Percentiles rank a stretch among this genome's conserved stretches.
These are phyloP conservation scores for Powellomyces hirtus DNA, from an alignment of 192 early-diverging fungal genomes.

Conservation along the genomic window DNA sequence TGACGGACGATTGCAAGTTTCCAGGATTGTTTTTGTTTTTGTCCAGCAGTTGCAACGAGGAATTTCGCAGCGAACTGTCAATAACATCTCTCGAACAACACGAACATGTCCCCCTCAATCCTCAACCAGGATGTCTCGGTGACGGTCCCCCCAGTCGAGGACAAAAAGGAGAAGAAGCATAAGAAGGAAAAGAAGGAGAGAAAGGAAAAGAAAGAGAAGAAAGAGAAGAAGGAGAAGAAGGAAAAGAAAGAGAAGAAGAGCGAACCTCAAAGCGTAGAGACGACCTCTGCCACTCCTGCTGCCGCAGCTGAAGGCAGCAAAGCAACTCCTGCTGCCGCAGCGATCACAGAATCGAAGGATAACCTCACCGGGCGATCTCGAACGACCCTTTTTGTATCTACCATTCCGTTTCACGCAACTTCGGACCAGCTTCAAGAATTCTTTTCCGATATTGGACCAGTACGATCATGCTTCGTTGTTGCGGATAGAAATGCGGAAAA, in stretches of 20 bases:
- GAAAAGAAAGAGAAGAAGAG: slow-evolving; percentile 1
- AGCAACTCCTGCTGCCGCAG: not conserved
- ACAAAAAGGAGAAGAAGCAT: not conserved
- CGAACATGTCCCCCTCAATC: no score
- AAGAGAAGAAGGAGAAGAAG: slow-evolving; percentile 1
- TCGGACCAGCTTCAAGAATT: slow-evolving; percentile 79
- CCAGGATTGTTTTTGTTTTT: no score
- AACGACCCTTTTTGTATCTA: slow-evolving; percentile 80
- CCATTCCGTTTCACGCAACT: slow-evolving; percentile 80
- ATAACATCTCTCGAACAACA: no score
- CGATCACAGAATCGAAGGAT: not conserved
- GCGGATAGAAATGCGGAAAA: slow-evolving; percentile 46
- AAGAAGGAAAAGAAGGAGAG: slow-evolving; percentile 16
- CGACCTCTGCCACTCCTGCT: not conserved
- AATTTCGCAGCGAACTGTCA: no score
- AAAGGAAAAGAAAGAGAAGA: not conserved
- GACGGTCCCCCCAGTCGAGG: no score
- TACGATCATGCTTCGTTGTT: slow-evolving; percentile 89
- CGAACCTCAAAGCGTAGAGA: not conserved
- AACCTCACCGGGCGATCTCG: slow-evolving; percentile 8
- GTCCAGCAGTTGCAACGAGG: no score
- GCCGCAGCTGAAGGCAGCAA: not conserved
- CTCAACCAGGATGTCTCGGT: no score
- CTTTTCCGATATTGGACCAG: slow-evolving; percentile 85
- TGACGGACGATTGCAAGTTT: no score